Conservation (phyloP, 257 asterid species). For the Ilex aquifolium region DNA sequence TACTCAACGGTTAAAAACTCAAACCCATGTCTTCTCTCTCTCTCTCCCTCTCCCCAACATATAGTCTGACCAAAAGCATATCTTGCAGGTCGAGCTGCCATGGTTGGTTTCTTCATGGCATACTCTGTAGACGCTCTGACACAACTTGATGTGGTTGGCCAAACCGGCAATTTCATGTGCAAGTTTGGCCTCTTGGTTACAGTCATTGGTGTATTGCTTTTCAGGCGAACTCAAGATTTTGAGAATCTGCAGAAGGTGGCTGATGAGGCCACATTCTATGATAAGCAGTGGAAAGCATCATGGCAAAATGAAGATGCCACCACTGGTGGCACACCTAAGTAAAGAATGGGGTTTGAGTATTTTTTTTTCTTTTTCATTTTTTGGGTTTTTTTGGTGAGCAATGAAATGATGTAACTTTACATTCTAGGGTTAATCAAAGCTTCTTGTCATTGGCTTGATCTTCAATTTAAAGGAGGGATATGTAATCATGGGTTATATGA, state of each 20-base stretch:
- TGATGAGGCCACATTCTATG: constrained; percentile 62
- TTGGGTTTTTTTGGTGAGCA: too few species aligned
- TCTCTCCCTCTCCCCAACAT: too few species aligned
- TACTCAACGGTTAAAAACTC: constrained; percentile 39
- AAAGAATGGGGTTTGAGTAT: too few species aligned
- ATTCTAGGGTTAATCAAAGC: too few species aligned
- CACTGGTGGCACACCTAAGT: too few species aligned
- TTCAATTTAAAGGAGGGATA: too few species aligned
- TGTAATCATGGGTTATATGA: too few species aligned
- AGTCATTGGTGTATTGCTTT: constrained; percentile 34
- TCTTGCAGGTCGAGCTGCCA: constrained; percentile 61
- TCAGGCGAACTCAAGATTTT: constrained; percentile 39
- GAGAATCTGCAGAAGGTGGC: constrained; percentile 35
- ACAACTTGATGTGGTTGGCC: constrained; percentile 57
- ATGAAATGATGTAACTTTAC: too few species aligned
- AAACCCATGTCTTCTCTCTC: not conserved
- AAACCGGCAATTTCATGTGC: constrained; percentile 55
- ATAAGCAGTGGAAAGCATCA: constrained; percentile 65
- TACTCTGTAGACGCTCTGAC: constrained; percentile 55
- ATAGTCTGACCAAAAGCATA: too few species aligned
- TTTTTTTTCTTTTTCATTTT: too few species aligned
- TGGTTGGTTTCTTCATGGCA: constrained; percentile 68
- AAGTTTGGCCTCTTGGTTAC: constrained; percentile 44
- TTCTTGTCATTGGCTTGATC: too few species aligned
- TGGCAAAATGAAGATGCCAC: constrained; percentile 27